These are phyloP conservation scores for Ormosia emarginata DNA, from an alignment of 306 rosid genomes.

Conservation along the genomic window DNA sequence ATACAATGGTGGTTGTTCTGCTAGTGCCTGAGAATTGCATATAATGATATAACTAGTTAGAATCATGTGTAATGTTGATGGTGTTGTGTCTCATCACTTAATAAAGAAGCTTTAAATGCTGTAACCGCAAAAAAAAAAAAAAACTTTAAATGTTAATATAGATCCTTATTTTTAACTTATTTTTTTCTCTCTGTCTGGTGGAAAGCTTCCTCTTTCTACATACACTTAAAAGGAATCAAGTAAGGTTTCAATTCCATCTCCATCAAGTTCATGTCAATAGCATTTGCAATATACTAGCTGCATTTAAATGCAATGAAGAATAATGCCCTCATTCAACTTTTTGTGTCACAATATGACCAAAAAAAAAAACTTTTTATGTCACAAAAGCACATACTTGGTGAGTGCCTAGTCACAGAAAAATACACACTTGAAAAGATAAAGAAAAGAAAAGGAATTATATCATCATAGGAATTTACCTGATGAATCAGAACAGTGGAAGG, in stretches of 20 bases:
- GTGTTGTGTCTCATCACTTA: background rate
- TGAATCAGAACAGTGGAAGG: conserved; percentile 95
- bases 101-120: background rate
- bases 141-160: background rate
- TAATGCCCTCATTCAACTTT: background rate
- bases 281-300: background rate
- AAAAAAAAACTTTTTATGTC: background rate
- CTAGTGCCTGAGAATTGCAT: conserved; percentile 66
- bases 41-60: conserved; percentile 20
- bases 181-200: background rate
- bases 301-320: background rate
- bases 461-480: conserved; percentile 52
- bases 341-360: background rate
- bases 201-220: background rate
- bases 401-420: background rate
- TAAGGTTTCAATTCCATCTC: background rate
- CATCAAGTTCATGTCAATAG: conserved; percentile 4
- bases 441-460: background rate
- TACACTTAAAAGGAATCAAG: background rate
- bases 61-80: conserved; percentile 3
- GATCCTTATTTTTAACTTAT: background rate
- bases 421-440: background rate
- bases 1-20: conserved; percentile 75
- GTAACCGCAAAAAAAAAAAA: background rate
- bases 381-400: background rate